These are phyloP conservation scores for Lodderomyces pseudojiufengensis DNA, from an alignment of 1,139 yeast species.

Conservation along the genomic window DNA sequence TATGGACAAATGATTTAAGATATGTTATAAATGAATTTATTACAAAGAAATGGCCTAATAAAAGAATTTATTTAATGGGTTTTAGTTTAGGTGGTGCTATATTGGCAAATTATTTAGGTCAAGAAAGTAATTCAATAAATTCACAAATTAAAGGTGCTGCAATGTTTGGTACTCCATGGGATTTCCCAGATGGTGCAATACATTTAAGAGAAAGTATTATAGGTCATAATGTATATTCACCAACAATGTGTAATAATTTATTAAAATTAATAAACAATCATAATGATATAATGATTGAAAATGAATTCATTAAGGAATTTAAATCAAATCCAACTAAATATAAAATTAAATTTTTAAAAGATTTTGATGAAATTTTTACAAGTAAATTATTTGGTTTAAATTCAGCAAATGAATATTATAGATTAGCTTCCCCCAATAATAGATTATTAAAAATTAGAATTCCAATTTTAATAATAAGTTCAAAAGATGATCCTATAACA, in stretches of 20 bases:
- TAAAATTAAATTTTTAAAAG: slow-evolving; percentile 28
- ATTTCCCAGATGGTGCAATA: slow-evolving; percentile 45
- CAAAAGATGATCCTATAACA: slow-evolving; percentile 57
- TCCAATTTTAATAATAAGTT: slow-evolving; percentile 48
- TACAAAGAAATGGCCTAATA: slow-evolving; percentile 45
- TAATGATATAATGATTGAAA: slow-evolving; percentile 24
- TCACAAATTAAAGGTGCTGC: slow-evolving; percentile 46
- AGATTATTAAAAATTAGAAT: slow-evolving; percentile 48
- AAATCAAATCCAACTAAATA: slow-evolving; percentile 32
- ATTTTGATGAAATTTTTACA: slow-evolving; percentile 54
- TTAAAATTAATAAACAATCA: slow-evolving; percentile 43
- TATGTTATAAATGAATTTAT: slow-evolving; percentile 49
- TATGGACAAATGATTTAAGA: slow-evolving; percentile 61
- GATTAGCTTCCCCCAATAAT: slow-evolving; percentile 51
- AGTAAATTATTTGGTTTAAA: slow-evolving; percentile 53
- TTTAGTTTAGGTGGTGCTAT: slow-evolving; percentile 60
- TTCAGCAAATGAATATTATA: slow-evolving; percentile 51
- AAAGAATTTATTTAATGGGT: slow-evolving; percentile 49
- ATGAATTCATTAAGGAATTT: slow-evolving; percentile 27
- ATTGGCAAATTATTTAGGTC: slow-evolving; percentile 53
- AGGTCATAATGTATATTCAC: slow-evolving; percentile 50
- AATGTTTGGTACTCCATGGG: slow-evolving; percentile 57
- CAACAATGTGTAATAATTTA: slow-evolving; percentile 50
- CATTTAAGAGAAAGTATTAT: slow-evolving; percentile 38
- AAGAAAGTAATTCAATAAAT: slow-evolving; percentile 37